Evolutionary conservation across 1,284 basidiomycete genomes (phyloP), one percentile per base, ranked within the genome.

Genomic region (Chalciporus piperatoides): DNA sequence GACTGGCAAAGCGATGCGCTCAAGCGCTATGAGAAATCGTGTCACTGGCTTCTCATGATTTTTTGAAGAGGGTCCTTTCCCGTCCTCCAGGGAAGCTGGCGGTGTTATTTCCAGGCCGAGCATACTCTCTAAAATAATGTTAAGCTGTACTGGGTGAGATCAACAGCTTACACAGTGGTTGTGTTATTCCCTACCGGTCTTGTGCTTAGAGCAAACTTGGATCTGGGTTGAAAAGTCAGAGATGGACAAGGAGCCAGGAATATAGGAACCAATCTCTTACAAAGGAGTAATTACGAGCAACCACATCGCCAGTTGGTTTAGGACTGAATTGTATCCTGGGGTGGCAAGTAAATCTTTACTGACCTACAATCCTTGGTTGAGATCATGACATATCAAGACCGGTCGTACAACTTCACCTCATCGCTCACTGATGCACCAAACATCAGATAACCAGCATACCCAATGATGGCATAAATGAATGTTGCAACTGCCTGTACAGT

Each of bases 401-500:
- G 50, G 15, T 36, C 32, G 17, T 15, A 14, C 32, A n/a, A 37
- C 57, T 77, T 59, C 55, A 90, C 89, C 76, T 96, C 93, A 55
- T 93, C 91, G 57, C 82, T 84, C 47, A 96, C 91, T 23, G 64
- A 61, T 55, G 80, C 75, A 14, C 93, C 94, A 63, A 95, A 95
- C 94, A 97, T 97, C 17, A 91, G 69, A 59, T 97, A 97, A 1
- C 95, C 95, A 12, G 84, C 84, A 46, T 81, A 83, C 11, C 92
- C 95, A 46, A 96, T 89, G 7, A 88, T 57, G 17, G 85, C 75
- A 57, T 95, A 95, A 30, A 96, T 76, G 28, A 77, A 71, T 0
- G 90, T 92, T 1, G 95, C 86, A 32, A 89, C 77, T n/a, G 78
- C 60, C 81, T 93, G 63, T 11, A 27, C 43, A 46, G 37, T 14